Base-by-base conservation (phyloP, 2,329 filamentous ascomycete genomes). In the Exophiala sideris region DNA sequence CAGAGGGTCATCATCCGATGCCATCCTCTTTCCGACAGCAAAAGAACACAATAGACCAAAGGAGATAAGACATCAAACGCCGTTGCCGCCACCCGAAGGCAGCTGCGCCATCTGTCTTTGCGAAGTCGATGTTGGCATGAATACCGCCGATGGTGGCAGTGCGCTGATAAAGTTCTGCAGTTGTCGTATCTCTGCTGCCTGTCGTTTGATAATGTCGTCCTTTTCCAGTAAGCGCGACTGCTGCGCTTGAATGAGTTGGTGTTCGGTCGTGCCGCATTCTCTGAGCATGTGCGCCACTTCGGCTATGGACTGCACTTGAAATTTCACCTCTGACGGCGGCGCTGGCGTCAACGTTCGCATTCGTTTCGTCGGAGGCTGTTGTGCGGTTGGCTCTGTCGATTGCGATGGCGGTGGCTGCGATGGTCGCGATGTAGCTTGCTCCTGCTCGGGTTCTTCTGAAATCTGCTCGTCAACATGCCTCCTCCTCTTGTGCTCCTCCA, bases 401-500 rank as follows among this genome's bases (percentile, higher is more conserved):
- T n/a, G 18, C n/a, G 40, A 36, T 34, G 33, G 16, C 40, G 5
- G 40, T 21, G 39, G 42, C 24, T 7, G 36, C 42, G 9, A 35
- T 39, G 42, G 21, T 18, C 51, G 42, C 7, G 54, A 45, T 14
- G 38, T 12, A 3, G 44, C 49, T 38, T 42, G 33, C 36, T 20
- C n/a, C 6, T 48, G 41, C 24, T 29, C 24, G n/a, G 24, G 41
- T 2, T 39, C 38, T 18, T 50, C 48, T 11, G 50, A 29, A 29
- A 29, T 49, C 52, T 56, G 8, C 29, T 56, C 47, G 18, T 56
- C 49, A 18, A 56, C 33, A 68, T 97, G 92, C n/a, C 95, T 89
- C 21, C 92, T 85, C 16, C 92, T 87, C 14, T 96, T 76, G 71
- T 97, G 92, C 72, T 97, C 92, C 67, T 92, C 91, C 3, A 96